Base-by-base conservation (phyloP, 257 asterid genomes). In the Fraxinus cuspidata region DNA sequence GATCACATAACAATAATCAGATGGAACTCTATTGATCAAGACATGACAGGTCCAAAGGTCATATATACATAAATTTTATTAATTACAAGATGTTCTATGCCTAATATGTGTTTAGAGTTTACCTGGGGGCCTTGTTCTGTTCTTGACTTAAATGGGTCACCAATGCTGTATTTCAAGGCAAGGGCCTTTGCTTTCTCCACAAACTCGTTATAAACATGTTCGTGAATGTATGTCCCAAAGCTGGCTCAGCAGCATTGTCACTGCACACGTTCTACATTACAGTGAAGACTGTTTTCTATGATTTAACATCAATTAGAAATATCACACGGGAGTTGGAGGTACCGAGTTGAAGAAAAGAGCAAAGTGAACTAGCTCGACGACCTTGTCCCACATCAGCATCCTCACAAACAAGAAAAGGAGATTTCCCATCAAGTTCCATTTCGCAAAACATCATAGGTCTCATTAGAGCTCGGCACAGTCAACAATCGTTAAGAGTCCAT, bases 221-320 rank as follows among this genome's bases (percentile, higher is more conserved):
- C 98, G 3, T 92, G 99, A 42, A 96, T 95, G 74, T 25, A 96
- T 18, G 97, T 93, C 56, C 97, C 77, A 18, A 98, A 96, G n/a
- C 98, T 98, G 67, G 99, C 95, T 84, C 97, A 92, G 81, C 98
- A 96, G 79, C 98, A 90, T 88, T 96, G 98, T 58, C 99, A 98
- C 99, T 93, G 84, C 65, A 82, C 42, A 75, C 21, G 37, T 56
- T 69, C 12, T 70, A 69, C 7, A 69, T 38, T 11, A 71, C 10
- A 40, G 29, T 74, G 27, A 71, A 73, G 44, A 12, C 16, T 21
- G 31, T 7, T 21, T 44, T 66, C 21, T 32, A 4, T n/a, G 15
- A 15, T 76, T 64, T 10, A 77, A 27, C 35, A n/a, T 40, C 74
- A 49, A 56, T 19, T 11, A 40, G 60, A 13, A 77, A 67, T 18